Evolutionary conservation across 2,329 filamentous ascomycete species (phyloP), one percentile per base, ranked within the genome.

Genomic region (Atkinsonella texensis): DNA sequence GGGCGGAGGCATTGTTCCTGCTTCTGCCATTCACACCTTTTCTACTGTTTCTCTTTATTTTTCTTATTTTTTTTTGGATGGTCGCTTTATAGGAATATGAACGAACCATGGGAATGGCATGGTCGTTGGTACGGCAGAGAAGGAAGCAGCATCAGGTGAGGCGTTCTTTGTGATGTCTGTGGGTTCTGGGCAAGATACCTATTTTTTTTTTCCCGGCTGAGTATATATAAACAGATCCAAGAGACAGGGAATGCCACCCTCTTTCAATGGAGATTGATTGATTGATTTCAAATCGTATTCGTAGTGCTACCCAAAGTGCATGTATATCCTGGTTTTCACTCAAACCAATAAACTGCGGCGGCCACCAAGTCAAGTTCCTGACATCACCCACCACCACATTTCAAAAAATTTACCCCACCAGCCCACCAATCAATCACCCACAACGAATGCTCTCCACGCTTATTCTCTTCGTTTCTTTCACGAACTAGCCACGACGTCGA

Each of bases 401-500:
- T 51, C 53, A 56, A 66, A 65, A 68, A 68, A 66, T 65, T 66
- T 67, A 68, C 67, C 68, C 69, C 67, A 68, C 67, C 65, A 55
- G 43, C 48, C 54, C 56, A 57, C 62, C 59, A 53, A 54, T 38
- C 35, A 32, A 18, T 35, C 47, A 53, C 49, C 20, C 48, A 44
- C 48, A 47, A 51, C 35, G 17, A 47, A 31, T 15, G 32, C 18
- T 49, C 15, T 38, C 35, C 35, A 4, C 35, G 28, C 28, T 28
- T 12, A 41, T 40, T 32, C 20, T 35, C 13, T 32, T n/a, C 8
- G 13, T n/a, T 46, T 32, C 28, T 17, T 32, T 32, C 20, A 31
- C 20, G 28, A 33, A 5, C 15, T 32, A 32, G 28, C 43, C 28
- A 46, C 20, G 23, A 31, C 28, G 43, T 20, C 9, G 9, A n/a